Percentiles rank a stretch among this genome's conserved stretches.
These are phyloP conservation scores for Kodamaea kakaduensis DNA, from an alignment of 805 yeast species.

Conservation along the genomic window DNA sequence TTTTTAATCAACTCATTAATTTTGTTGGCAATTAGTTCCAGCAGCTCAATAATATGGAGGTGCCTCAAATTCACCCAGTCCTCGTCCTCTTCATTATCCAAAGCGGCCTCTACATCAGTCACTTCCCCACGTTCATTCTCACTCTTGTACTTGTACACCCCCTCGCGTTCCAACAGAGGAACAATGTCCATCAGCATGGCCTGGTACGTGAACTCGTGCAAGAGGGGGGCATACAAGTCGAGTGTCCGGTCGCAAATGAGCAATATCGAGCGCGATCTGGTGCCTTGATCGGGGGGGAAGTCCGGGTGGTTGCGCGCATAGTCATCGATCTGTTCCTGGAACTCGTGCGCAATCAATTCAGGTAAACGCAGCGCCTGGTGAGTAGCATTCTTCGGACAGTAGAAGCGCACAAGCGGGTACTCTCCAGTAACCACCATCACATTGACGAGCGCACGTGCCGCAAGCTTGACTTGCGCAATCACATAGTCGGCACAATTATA, in stretches of 20 bases:
- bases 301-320: constrained; percentile 68
- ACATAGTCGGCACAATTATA: constrained; percentile 59
- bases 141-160: constrained; percentile 47
- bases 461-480: constrained; percentile 49
- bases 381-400: constrained; percentile 46
- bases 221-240: constrained; percentile 76
- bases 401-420: constrained; percentile 80
- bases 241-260: constrained; percentile 78
- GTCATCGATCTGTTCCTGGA: constrained; percentile 68
- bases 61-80: constrained; percentile 73
- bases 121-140: constrained; percentile 49
- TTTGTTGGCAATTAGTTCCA: constrained; percentile 54
- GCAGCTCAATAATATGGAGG: constrained; percentile 70
- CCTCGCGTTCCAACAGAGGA: constrained; percentile 38
- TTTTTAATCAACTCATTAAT: constrained; percentile 64
- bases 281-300: constrained; percentile 45
- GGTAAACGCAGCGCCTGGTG: constrained; percentile 60
- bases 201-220: constrained; percentile 89
- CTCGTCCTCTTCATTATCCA: constrained; percentile 61
- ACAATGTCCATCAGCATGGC: constrained; percentile 84
- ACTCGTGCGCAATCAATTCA: constrained; percentile 63
- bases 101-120: constrained; percentile 29
- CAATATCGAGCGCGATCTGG: constrained; percentile 66
- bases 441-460: constrained; percentile 65
- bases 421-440: constrained; percentile 80